Conservation (phyloP, 108 stramenopile species). For the Epithemia pelagica region DNA sequence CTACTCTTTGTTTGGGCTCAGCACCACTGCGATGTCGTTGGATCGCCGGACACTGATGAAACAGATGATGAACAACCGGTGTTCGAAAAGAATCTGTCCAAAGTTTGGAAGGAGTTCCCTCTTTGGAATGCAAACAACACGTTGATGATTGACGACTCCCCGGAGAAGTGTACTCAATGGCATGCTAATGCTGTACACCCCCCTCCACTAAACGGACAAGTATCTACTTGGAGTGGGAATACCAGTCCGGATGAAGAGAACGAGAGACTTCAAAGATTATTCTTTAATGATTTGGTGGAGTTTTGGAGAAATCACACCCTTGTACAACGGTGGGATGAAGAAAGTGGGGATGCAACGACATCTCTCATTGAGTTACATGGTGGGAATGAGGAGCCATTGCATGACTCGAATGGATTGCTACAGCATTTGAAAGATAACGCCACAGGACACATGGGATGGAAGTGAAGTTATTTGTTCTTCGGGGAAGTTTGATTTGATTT, state of each 20-base stretch:
- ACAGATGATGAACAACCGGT: slow-evolving; percentile 17
- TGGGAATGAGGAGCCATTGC: background rate
- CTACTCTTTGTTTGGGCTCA: slow-evolving; percentile 77
- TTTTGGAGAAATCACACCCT: background rate
- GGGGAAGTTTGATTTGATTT: no score
- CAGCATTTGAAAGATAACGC: background rate
- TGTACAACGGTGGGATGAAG: background rate
- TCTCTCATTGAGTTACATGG: background rate
- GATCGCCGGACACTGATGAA: background rate
- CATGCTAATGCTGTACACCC: slow-evolving; percentile 65
- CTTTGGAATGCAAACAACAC: slow-evolving; percentile 74
- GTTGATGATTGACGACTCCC: slow-evolving; percentile 73
- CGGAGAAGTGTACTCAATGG: slow-evolving; percentile 54
- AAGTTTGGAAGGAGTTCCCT: slow-evolving; percentile 65
- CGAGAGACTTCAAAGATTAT: background rate
- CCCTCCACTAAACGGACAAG: slow-evolving; percentile 50
- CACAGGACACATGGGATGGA: background rate
- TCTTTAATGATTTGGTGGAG: background rate
- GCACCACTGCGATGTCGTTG: slow-evolving; percentile 17
- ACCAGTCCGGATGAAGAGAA: background rate
- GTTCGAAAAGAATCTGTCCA: slow-evolving; percentile 55
- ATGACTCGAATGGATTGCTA: background rate
- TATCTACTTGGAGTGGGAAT: background rate
- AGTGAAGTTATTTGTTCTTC: no score
- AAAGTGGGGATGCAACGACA: background rate